phyloP scores from a whole-genome alignment of 768 basidiomycete species.

The Lactifluus pinguis region DNA sequence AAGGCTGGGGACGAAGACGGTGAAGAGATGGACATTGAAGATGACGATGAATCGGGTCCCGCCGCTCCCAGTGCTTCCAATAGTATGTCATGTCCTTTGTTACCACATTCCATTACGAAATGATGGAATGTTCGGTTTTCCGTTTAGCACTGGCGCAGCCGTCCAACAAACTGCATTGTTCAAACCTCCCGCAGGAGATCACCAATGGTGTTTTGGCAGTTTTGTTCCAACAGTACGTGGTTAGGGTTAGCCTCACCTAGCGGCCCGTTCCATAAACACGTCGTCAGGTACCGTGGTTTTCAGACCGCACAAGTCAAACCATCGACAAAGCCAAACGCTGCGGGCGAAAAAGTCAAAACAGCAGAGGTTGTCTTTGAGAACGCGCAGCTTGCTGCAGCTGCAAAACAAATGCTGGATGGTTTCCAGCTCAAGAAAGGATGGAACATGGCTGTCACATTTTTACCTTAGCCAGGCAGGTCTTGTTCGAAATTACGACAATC shows the following conservation, averaged over 20 bases:
- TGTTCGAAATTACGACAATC: background rate
- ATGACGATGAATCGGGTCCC: constrained; percentile 38
- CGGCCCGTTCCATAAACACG: background rate
- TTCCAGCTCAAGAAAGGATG: constrained; percentile 83
- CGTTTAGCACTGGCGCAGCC: constrained; percentile 42
- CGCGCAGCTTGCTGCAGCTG: constrained; percentile 61
- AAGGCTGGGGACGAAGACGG: constrained; percentile 55
- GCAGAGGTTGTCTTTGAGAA: constrained; percentile 75
- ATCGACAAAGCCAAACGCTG: constrained; percentile 58
- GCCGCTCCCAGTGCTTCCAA: constrained; percentile 24
- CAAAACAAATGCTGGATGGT: constrained; percentile 76
- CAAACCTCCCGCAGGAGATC: constrained; percentile 86
- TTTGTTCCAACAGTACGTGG: constrained; percentile 82
- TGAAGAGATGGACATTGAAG: constrained; percentile 79
- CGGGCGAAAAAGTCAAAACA: constrained; percentile 63
- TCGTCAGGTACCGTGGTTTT: constrained; percentile 72
- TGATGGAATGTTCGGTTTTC: constrained; percentile 18
- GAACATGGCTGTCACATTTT: constrained; percentile 73
- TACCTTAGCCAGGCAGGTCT: constrained; percentile 27
- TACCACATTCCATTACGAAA: background rate
- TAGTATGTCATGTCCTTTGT: constrained; percentile 35
- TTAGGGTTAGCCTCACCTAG: background rate
- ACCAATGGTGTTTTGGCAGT: constrained; percentile 80
- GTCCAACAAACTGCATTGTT: constrained; percentile 44
- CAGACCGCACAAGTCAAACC: constrained; percentile 58